phyloP scores from a whole-genome alignment of 192 early-diverging fungal genomes.

The Umbelopsis vinacea region DNA sequence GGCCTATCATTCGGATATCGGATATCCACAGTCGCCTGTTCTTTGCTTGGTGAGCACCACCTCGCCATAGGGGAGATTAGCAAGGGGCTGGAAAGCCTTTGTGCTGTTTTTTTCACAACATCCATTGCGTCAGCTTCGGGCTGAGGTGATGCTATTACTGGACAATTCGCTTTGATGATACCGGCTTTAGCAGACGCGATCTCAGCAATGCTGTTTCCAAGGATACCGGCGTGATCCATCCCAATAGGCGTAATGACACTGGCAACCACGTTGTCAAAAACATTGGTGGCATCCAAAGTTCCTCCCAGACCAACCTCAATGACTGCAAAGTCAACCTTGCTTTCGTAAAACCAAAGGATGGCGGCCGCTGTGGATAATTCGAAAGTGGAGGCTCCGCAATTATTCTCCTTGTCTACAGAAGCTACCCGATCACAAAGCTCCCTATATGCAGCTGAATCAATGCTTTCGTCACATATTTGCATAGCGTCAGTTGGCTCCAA shows the following conservation, averaged over 20 bases:
- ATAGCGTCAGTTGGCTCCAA: constrained; percentile 67
- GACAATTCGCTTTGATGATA: constrained; percentile 62
- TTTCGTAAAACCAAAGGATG: constrained; percentile 60
- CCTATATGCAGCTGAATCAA: constrained; percentile 46
- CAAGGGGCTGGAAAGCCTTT: constrained; percentile 10
- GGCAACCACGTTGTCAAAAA: constrained; percentile 54
- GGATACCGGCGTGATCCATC: constrained; percentile 73
- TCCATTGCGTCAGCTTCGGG: constrained; percentile 44
- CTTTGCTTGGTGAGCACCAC: background rate
- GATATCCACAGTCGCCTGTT: background rate
- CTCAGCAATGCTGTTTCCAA: constrained; percentile 67
- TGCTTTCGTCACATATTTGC: constrained; percentile 57
- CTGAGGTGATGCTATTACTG: constrained; percentile 62
- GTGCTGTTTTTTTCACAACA: constrained; percentile 38
- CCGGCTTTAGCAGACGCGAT: constrained; percentile 83
- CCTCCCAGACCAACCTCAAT: constrained; percentile 89
- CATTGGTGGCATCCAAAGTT: constrained; percentile 81
- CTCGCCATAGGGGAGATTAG: background rate
- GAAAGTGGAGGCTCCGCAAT: constrained; percentile 63
- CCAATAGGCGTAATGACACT: constrained; percentile 71
- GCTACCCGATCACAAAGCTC: constrained; percentile 46
- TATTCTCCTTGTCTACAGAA: constrained; percentile 42
- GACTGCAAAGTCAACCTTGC: constrained; percentile 71
- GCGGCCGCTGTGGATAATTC: constrained; percentile 71
- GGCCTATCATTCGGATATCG: background rate